Evolutionary conservation across 192 early-diverging fungal genomes (phyloP).

Genomic region (Thamnidium elegans): DNA sequence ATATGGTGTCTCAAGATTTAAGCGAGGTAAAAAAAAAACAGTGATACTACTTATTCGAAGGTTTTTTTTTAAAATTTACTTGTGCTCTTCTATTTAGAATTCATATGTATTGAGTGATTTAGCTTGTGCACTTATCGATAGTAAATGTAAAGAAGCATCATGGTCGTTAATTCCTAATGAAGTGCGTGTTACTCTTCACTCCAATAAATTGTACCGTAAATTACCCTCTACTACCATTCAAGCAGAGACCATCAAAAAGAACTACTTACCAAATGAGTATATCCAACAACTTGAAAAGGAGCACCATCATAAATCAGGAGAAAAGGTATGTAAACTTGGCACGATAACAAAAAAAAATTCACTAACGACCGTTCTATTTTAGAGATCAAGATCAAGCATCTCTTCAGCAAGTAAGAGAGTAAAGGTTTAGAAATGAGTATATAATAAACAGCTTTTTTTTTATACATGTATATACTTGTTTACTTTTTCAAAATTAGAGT

Average conservation of each 20-base stretch:
- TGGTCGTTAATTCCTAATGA: conserved; percentile 85
- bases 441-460: too few species aligned
- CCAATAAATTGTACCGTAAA: conserved; percentile 60
- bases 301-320: conserved; percentile 13
- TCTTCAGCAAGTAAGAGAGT: too few species aligned
- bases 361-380: background rate
- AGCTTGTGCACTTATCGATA: conserved; percentile 74
- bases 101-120: conserved; percentile 86
- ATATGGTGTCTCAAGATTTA: conserved; percentile 45
- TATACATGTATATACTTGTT: too few species aligned
- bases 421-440: too few species aligned
- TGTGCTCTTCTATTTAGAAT: too few species aligned
- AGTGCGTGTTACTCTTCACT: conserved; percentile 60
- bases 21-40: conserved; percentile 46
- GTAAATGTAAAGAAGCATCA: conserved; percentile 63
- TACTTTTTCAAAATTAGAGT: too few species aligned
- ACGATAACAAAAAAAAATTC: too few species aligned
- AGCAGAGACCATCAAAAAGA: conserved; percentile 34
- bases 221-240: conserved; percentile 38
- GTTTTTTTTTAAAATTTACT: too few species aligned
- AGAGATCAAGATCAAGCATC: too few species aligned
- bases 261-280: conserved; percentile 32
- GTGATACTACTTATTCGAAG: too few species aligned
- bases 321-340: conserved; percentile 8
- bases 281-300: conserved; percentile 1